These are phyloP conservation scores for Chlamydomonas eustigma DNA, from an alignment of 139 green algal genomes.

Conservation along the genomic window DNA sequence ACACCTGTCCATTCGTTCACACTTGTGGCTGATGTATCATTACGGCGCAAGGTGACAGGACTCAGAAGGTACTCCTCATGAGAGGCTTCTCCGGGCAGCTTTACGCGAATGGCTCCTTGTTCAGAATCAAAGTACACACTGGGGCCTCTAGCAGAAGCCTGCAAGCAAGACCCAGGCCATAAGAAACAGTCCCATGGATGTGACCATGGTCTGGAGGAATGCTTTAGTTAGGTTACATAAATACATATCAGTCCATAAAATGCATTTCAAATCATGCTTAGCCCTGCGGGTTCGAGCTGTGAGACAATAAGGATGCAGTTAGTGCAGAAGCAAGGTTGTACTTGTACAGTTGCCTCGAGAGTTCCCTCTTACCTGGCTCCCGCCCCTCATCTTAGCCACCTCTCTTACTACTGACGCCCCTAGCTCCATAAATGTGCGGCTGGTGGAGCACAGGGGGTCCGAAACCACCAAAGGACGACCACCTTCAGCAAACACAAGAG, in stretches of 20 bases:
- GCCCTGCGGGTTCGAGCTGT: too few species aligned
- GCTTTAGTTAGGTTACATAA: too few species aligned
- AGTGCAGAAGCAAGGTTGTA: too few species aligned
- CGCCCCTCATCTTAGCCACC: slow-evolving; percentile 70
- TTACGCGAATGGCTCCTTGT: not conserved
- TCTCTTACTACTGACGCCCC: slow-evolving; percentile 90
- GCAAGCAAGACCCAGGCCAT: not conserved
- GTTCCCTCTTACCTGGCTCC: not conserved
- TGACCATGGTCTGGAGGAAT: not conserved
- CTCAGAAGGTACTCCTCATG: slow-evolving; percentile 68
- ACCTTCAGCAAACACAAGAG: slow-evolving; percentile 32
- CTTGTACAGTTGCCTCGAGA: too few species aligned
- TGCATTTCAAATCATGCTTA: too few species aligned
- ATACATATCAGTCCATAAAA: too few species aligned
- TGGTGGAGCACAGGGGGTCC: slow-evolving; percentile 63
- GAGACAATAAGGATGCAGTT: too few species aligned
- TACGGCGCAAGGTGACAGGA: slow-evolving; percentile 70
- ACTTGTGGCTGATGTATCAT: slow-evolving; percentile 77
- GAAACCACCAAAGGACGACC: slow-evolving; percentile 84
- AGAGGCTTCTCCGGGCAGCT: slow-evolving; percentile 19
- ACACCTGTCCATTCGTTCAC: slow-evolving; percentile 88
- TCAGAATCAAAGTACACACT: slow-evolving; percentile 32
- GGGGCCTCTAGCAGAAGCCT: not conserved
- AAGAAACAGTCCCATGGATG: not conserved
- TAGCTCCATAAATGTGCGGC: slow-evolving; percentile 75